A percentile compares a stretch with the other conserved stretches of the same genome.
These are phyloP conservation scores for Zygotorulaspora chibaensis DNA, from an alignment of 805 yeast species.

Conservation along the genomic window DNA sequence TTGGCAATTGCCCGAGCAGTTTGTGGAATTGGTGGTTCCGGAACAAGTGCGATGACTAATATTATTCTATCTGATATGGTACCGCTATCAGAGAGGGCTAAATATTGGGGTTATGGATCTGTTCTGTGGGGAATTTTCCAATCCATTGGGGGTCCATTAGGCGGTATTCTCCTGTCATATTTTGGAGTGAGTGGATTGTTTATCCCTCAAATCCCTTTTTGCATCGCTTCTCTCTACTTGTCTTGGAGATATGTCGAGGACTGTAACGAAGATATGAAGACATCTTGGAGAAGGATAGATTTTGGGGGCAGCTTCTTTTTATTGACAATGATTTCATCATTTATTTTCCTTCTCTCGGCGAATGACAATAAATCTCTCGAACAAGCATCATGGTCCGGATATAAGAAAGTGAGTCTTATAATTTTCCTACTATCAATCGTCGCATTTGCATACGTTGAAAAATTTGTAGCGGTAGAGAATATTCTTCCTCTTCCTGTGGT, in stretches of 20 bases:
- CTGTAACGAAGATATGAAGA: constrained; percentile 26
- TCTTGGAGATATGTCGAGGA: constrained; percentile 35
- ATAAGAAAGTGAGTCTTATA: constrained; percentile 9
- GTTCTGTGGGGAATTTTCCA: constrained; percentile 39
- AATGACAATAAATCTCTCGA: constrained; percentile 10
- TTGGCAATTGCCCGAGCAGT: constrained; percentile 49
- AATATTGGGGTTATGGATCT: constrained; percentile 49
- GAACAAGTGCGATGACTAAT: constrained; percentile 47
- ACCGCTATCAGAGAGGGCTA: constrained; percentile 48
- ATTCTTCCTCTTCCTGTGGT: constrained; percentile 40
- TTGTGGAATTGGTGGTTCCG: constrained; percentile 59
- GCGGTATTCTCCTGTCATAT: constrained; percentile 37
- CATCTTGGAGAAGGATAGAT: constrained; percentile 39
- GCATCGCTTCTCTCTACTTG: constrained; percentile 27
- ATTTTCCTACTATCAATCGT: constrained; percentile 11
- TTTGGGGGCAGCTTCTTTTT: constrained; percentile 40
- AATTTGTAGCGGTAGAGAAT: constrained; percentile 36
- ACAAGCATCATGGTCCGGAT: constrained; percentile 7
- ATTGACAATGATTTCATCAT: constrained; percentile 34
- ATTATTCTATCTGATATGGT: constrained; percentile 55
- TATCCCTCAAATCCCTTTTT: constrained; percentile 39
- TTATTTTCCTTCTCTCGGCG: constrained; percentile 36
- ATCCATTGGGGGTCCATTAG: constrained; percentile 43
- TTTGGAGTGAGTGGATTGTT: constrained; percentile 47
- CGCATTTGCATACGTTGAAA: constrained; percentile 36